Base-by-base conservation (phyloP, 805 yeast species). In the Metschnikowia reukaufii region DNA sequence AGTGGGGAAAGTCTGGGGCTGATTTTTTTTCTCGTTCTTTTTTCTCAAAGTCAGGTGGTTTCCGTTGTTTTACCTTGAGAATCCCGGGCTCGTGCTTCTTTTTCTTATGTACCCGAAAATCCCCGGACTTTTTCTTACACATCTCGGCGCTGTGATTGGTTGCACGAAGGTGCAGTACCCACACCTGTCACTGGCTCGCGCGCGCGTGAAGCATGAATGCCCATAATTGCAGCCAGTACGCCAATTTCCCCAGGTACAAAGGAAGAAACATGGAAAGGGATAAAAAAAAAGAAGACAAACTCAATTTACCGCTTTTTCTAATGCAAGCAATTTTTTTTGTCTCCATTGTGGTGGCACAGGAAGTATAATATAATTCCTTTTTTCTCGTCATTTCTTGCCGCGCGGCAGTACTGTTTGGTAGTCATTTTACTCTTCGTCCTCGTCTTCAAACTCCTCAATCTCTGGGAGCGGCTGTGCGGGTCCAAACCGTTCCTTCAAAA, bases 401-500 rank as follows among this genome's bases (percentile, higher is more conserved):
- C n/a, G n/a, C n/a, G n/a, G n/a, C n/a, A n/a, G n/a, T n/a, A n/a
- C n/a, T n/a, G n/a, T n/a, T 25, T 25, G 16, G 25, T 16, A 13
- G 16, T 5, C 18, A 30, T 19, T 17, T 10, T 15, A 35, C 48
- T 68, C 73, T 23, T 52, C 63, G 47, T 72, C 76, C 54, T 72
- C 76, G 3, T 63, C 67, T 52, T 72, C 77, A 49, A 63, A 64
- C 56, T 71, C 73, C 54, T 72, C 75, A 12, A 72, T 56, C 35
- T 69, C 72, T 9, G 65, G 68, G 4, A 70, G 47, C 27, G 63
- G 54, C 38, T 58, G 57, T 0, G 71, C 65, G 5, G 60, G 61
- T 0, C 76, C 76, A 42, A 68, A 64, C 36, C 77, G 56, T 49
- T 72, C 77, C 5, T 56, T 50, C 32, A 72, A 52, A 1, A 67